These are phyloP conservation scores for Dittrichia graveolens DNA, from an alignment of 129 eudicot genomes.

Conservation along the genomic window DNA sequence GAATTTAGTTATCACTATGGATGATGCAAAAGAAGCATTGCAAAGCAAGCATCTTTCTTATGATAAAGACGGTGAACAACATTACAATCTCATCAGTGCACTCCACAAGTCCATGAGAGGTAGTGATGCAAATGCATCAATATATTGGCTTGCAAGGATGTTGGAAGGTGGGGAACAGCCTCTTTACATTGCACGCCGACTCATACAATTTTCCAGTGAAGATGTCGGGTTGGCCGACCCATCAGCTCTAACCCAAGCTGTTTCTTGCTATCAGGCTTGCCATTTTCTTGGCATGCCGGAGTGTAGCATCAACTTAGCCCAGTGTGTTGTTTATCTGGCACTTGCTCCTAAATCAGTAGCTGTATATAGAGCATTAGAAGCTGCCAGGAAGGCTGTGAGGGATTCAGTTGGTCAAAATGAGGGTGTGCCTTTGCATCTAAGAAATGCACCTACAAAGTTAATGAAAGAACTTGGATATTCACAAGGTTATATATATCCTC, in stretches of 20 bases:
- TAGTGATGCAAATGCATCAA: slow-evolving; percentile 77
- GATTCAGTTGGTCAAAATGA: slow-evolving; percentile 88
- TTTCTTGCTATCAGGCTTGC: slow-evolving; percentile 91
- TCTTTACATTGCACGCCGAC: slow-evolving; percentile 83
- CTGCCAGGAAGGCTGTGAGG: slow-evolving; percentile 63
- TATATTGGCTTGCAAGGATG: slow-evolving; percentile 95
- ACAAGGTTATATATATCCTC: slow-evolving; percentile 77
- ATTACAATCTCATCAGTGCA: slow-evolving; percentile 87
- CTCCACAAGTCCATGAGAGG: slow-evolving; percentile 94
- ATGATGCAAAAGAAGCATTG: slow-evolving; percentile 78
- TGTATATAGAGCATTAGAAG: slow-evolving; percentile 63
- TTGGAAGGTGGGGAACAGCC: slow-evolving; percentile 93
- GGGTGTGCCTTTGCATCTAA: slow-evolving; percentile 81
- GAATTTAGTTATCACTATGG: slow-evolving; percentile 26
- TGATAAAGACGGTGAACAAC: slow-evolving; percentile 80
- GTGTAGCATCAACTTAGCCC: slow-evolving; percentile 71
- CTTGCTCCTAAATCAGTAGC: slow-evolving; percentile 88
- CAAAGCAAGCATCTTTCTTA: slow-evolving; percentile 87
- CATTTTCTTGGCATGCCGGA: slow-evolving; percentile 95
- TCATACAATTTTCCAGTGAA: slow-evolving; percentile 75
- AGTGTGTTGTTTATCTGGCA: slow-evolving; percentile 87
- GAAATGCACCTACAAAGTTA: slow-evolving; percentile 89
- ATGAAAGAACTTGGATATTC: slow-evolving; percentile 87
- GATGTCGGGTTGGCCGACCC: slow-evolving; percentile 94
- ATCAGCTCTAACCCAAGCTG: slow-evolving; percentile 70